Evolutionary conservation across 2,329 filamentous ascomycete genomes (phyloP).

Genomic region (Trichoderma sp.): DNA sequence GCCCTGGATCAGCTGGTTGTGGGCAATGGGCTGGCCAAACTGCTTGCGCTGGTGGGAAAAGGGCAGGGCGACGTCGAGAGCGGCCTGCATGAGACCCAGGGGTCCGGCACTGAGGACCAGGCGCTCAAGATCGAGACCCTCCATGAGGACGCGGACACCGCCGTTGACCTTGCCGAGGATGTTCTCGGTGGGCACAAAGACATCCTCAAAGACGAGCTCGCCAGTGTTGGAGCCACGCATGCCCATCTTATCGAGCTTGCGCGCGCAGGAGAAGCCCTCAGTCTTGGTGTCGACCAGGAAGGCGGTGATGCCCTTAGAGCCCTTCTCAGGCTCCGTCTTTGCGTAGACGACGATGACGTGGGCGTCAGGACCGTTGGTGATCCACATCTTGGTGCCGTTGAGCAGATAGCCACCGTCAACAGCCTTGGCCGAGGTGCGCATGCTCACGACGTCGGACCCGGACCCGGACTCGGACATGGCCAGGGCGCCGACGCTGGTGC

Average conservation of each 20-base stretch:
- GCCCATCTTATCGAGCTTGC: slow-evolving; percentile 95
- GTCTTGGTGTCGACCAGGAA: slow-evolving; percentile 76
- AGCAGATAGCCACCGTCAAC: slow-evolving; percentile 83
- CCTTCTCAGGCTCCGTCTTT: slow-evolving; percentile 79
- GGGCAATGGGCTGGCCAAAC: slow-evolving; percentile 80
- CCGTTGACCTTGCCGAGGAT: slow-evolving; percentile 75
- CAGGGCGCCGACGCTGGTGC: slow-evolving; percentile 77
- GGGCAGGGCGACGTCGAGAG: slow-evolving; percentile 79
- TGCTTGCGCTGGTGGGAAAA: slow-evolving; percentile 88
- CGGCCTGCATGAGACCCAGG: slow-evolving; percentile 89
- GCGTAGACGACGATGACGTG: slow-evolving; percentile 93
- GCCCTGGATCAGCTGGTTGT: slow-evolving; percentile 90
- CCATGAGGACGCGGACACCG: slow-evolving; percentile 90
- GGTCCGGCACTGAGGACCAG: slow-evolving; percentile 89
- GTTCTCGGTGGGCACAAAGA: slow-evolving; percentile 82
- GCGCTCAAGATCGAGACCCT: slow-evolving; percentile 89
- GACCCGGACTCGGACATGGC: slow-evolving; percentile 94
- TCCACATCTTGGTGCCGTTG: slow-evolving; percentile 98
- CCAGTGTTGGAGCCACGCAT: slow-evolving; percentile 98
- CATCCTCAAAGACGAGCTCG: slow-evolving; percentile 84
- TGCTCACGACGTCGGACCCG: slow-evolving; percentile 90
- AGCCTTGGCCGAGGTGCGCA: slow-evolving; percentile 79
- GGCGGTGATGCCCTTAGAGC: slow-evolving; percentile 87
- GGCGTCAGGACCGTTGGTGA: slow-evolving; percentile 97
- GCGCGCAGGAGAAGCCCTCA: slow-evolving; percentile 77